Evolutionary conservation across 257 asterid genomes (phyloP).

Genomic region (Jacaranda mimosifolia): DNA sequence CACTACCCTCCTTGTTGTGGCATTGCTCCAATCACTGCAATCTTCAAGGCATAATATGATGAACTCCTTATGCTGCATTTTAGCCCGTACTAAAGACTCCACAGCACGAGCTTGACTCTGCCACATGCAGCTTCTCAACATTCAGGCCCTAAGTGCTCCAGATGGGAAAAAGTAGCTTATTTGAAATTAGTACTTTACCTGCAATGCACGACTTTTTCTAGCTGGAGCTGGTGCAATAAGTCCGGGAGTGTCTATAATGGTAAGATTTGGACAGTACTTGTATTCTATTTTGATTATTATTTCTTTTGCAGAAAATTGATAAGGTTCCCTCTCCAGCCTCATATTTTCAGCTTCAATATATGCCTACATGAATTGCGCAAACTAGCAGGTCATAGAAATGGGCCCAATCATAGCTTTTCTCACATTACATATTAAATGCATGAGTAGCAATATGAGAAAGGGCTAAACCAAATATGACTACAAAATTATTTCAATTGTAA

Average conservation of each 20-base stretch:
- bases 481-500: neutral
- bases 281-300: slow-evolving; percentile 69
- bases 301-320: slow-evolving; percentile 74
- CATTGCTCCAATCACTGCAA: slow-evolving; percentile 97
- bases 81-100: slow-evolving; percentile 89
- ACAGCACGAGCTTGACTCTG: slow-evolving; percentile 97
- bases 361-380: slow-evolving; percentile 48
- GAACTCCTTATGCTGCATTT: slow-evolving; percentile 97
- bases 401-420: neutral
- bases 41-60: slow-evolving; percentile 98
- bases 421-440: neutral
- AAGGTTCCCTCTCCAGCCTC: slow-evolving; percentile 74
- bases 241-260: slow-evolving; percentile 83
- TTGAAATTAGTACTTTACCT: slow-evolving; percentile 53
- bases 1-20: slow-evolving; percentile 92
- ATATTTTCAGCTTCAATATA: slow-evolving; percentile 81
- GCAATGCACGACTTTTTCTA: slow-evolving; percentile 77
- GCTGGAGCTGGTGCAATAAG: slow-evolving; percentile 86
- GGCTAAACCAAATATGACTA: neutral
- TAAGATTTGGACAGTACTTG: slow-evolving; percentile 78
- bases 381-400: neutral
- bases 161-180: slow-evolving; percentile 28
- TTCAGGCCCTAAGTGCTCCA: slow-evolving; percentile 28
- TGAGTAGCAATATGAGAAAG: neutral
- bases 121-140: slow-evolving; percentile 40